Base-by-base conservation (phyloP, 352 stramenopile species). In the Albugo laibachii region DNA sequence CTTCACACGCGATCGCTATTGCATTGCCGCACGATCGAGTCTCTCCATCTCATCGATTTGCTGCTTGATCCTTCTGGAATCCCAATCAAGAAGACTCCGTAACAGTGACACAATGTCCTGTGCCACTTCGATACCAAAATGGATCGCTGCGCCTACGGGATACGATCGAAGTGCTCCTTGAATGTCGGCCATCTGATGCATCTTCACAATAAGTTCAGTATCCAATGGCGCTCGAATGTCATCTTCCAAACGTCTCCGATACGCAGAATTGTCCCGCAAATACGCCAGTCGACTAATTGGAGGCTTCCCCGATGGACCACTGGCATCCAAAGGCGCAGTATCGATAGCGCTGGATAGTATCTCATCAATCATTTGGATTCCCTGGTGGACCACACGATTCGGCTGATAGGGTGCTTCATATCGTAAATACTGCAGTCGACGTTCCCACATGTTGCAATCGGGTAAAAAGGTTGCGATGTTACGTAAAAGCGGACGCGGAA, bases 311-410 rank as follows among this genome's bases (percentile, higher is more conserved):
- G 47, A 18, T 13, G 36, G 65, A 39, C 85, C 49, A 31, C 86
- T 73, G 15, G 86, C 59, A 53, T 65, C 76, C 24, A 8, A 31
- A 3, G 8, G 8, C 24, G 8, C 24, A 31, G 3, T 31, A 8
- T 31, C 24, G 24, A 31, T 31, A 5, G 83, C 73, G 19, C 65
- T 83, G 18, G 77, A 57, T 19, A 92, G 52, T n/a, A 89, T 66
- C 36, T 92, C 79, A 49, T 92, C 76, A 40, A 89, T 54, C 37
- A 92, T 83, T 11, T 62, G 64, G 45, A 88, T 75, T 0, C 79
- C 76, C 54, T 87, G 71, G 48, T 73, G 64, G 37, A 89, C 79
- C 19, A 88, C 79, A 24, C 70, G 71, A 55, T 76, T 86, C 8
- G 79, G 65, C 44, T 87, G 71, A 36, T 66, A 66, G 13, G 59